These are phyloP conservation scores for Carex parvula DNA, from an alignment of 176 grass and related monocot species.

Conservation along the genomic window DNA sequence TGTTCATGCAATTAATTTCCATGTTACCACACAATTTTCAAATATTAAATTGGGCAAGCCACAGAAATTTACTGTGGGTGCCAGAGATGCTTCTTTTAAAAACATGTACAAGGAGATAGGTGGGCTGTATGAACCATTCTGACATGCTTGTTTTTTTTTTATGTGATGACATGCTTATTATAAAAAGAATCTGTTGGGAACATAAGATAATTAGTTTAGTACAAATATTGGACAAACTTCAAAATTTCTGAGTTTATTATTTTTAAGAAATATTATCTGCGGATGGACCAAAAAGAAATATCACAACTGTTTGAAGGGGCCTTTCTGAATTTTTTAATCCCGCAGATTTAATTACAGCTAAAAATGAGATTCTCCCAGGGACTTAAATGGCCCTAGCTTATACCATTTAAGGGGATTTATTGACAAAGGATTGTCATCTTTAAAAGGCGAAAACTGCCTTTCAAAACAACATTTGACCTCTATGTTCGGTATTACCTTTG, in stretches of 20 bases:
- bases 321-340: background rate
- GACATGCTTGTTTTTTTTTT: background rate
- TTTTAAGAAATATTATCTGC: background rate
- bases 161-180: background rate
- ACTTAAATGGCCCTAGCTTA: slow-evolving; percentile 4
- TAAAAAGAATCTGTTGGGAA: slow-evolving; percentile 5
- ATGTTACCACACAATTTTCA: background rate
- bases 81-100: background rate
- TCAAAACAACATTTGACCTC: background rate
- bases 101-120: background rate
- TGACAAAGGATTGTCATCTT: background rate
- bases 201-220: background rate
- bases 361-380: too few species aligned
- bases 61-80: background rate
- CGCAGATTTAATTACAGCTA: background rate
- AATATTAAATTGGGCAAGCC: background rate
- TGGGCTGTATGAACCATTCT: background rate
- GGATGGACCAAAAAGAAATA: background rate
- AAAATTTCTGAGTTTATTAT: background rate
- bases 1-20: background rate
- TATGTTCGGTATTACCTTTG: background rate
- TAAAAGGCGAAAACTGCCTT: background rate
- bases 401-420: background rate
- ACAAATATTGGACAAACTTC: background rate
- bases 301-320: background rate